These are phyloP conservation scores for Eucalyptus brandiana DNA, from an alignment of 345 rosid genomes.

Conservation along the genomic window DNA sequence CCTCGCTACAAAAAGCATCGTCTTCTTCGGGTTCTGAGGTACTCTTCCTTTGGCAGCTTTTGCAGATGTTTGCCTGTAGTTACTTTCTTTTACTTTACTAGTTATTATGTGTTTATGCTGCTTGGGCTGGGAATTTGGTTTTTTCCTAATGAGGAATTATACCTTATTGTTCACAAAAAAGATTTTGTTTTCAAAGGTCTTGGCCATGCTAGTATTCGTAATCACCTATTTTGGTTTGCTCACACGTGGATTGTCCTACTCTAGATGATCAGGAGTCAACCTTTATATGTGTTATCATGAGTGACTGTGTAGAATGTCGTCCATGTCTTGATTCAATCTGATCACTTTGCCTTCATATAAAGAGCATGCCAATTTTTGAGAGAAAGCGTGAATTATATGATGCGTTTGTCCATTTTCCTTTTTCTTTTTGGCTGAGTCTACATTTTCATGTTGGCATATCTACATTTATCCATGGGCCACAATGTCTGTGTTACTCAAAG, in stretches of 20 bases:
- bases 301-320: not conserved
- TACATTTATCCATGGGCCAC: not conserved
- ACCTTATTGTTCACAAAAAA: not conserved
- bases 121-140: not conserved
- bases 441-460: not conserved
- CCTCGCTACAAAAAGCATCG: conserved; percentile 20
- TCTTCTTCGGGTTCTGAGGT: conserved; percentile 44
- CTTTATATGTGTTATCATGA: not conserved
- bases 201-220: not conserved
- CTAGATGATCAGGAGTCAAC: not conserved
- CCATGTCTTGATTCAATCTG: not conserved
- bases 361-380: not conserved
- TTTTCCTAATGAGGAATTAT: not conserved
- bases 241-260: not conserved
- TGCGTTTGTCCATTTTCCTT: not conserved
- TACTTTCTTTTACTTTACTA: not conserved
- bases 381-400: not conserved
- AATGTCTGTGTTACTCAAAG: not conserved
- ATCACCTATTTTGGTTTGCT: not conserved
- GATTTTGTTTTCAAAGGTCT: not conserved
- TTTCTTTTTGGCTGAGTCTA: not conserved
- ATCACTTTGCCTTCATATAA: not conserved
- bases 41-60: not conserved
- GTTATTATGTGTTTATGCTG: not conserved
- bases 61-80: not conserved